Base-by-base conservation (phyloP, 2,329 filamentous ascomycete species). In the Ilyonectria mors-panacis region DNA sequence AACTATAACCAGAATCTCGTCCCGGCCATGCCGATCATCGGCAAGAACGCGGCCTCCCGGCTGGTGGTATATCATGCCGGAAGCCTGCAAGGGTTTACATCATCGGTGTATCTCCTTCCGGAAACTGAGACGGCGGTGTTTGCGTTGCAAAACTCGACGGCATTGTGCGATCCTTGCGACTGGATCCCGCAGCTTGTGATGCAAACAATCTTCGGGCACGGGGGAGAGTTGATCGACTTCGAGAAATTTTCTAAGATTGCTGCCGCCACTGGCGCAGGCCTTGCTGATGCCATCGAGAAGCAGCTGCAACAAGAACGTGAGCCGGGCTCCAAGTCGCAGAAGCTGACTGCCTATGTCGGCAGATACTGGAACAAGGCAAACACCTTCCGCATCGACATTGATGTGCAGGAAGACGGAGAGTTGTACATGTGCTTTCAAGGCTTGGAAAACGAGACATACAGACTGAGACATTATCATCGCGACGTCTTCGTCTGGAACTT, bases 1-100 rank as follows among this genome's bases (percentile, higher is more conserved):
- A 45, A 45, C 54, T 57, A 45, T 21, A 57, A 57, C 54, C 7
- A 57, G 17, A 15, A 21, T 23, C 39, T 58, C 26, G 39, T 58
- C 4, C 26, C 39, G 9, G 23, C 55, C 13, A 47, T 58, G 26
- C 55, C 55, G 10, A 7, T 48, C 5, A 17, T 58, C 44, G 55
- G 55, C 7, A 9, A 58, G 30, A 23, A 19, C 13, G 39, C 39
- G 9, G 39, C 55, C 4, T 45, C 39, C 6, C 39, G 42, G 15
- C 7, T 58, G 55, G 17, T 26, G 4, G 42, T 47, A 17, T 58
- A 47, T 30, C 55, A 58, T 21, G 55, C 26, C 21, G 55, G 55
- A n/a, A 58, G 42, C 55, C 35, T 58, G 55, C 55, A 44, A 19
- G 55, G 55, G 5, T 8, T 33, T 13, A 58, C 55, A 7, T 13